Conservation (phyloP, 2,329 filamentous ascomycete species). For the Canariomyces notabilis region DNA sequence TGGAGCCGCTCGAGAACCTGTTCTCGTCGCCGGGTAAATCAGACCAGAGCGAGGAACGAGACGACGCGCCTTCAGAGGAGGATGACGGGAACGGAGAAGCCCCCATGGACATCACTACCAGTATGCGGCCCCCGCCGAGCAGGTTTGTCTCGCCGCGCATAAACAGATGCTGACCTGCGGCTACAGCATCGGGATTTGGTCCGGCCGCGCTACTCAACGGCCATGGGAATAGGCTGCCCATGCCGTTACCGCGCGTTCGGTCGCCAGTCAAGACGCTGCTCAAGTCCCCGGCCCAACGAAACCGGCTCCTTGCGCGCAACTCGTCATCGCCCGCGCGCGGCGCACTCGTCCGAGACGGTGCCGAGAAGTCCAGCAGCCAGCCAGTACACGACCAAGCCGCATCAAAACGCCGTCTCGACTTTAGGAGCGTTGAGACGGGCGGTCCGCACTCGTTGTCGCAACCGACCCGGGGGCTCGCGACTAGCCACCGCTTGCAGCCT, state of each 20-base stretch:
- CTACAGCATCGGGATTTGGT: conserved; percentile 40
- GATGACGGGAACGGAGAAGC: conserved; percentile 35
- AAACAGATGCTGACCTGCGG: not conserved
- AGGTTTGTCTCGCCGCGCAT: not conserved
- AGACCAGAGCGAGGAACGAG: conserved; percentile 28
- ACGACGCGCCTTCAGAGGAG: conserved; percentile 20
- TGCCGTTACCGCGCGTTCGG: conserved; percentile 38
- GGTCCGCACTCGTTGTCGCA: conserved; percentile 22
- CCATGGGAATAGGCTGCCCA: conserved; percentile 44
- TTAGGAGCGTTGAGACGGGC: conserved; percentile 31
- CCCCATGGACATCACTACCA: conserved; percentile 48
- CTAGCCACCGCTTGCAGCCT: conserved; percentile 11
- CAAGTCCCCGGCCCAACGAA: conserved; percentile 56
- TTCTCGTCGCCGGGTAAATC: conserved; percentile 70
- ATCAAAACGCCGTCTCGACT: conserved; percentile 53
- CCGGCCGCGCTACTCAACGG: conserved; percentile 46
- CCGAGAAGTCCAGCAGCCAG: conserved; percentile 16
- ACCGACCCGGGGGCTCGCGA: conserved; percentile 26
- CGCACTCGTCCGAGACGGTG: conserved; percentile 27
- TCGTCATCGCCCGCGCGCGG: conserved; percentile 44
- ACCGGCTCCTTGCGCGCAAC: conserved; percentile 51
- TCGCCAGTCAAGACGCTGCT: conserved; percentile 62
- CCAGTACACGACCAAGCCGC: conserved; percentile 29
- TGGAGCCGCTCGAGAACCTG: conserved; percentile 80
- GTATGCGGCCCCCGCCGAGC: conserved; percentile 17